Percentiles rank a stretch among this genome's conserved stretches.
phyloP scores from a whole-genome alignment of 164 flowering plant genomes.

The Piper longum region DNA sequence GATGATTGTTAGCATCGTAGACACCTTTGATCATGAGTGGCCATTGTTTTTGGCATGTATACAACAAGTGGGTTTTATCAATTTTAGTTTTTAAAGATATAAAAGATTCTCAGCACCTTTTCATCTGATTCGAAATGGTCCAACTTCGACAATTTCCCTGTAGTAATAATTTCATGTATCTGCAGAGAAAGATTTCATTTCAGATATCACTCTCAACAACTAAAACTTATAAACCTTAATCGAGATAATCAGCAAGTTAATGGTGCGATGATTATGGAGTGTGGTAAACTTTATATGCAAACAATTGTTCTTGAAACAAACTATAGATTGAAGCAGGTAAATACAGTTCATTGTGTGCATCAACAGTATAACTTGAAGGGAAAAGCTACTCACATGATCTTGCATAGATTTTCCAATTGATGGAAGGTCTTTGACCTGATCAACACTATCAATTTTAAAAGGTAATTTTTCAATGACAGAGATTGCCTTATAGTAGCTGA shows the following conservation, averaged over 20 bases:
- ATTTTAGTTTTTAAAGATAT: too few species aligned
- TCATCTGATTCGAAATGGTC: slow-evolving; percentile 93
- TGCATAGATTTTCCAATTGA: slow-evolving; percentile 82
- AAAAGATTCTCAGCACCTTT: slow-evolving; percentile 51
- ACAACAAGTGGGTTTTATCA: too few species aligned
- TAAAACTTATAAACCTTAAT: too few species aligned
- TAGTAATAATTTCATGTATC: slow-evolving; percentile 90
- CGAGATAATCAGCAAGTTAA: too few species aligned
- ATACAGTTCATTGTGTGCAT: neutral
- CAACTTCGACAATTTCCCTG: slow-evolving; percentile 85
- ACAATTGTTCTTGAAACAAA: neutral
- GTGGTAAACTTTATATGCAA: too few species aligned
- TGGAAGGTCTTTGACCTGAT: slow-evolving; percentile 75
- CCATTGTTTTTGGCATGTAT: too few species aligned
- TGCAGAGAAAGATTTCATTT: slow-evolving; percentile 14
- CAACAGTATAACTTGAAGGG: neutral
- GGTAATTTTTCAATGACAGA: slow-evolving; percentile 82
- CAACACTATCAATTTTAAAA: slow-evolving; percentile 65
- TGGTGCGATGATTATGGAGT: too few species aligned
- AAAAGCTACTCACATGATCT: slow-evolving; percentile 61
- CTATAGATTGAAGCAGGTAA: neutral
- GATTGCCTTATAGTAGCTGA: slow-evolving; percentile 89
- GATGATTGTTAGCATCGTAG: too few species aligned
- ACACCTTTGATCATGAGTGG: too few species aligned
- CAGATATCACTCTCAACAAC: neutral